Evolutionary conservation across 768 basidiomycete species (phyloP), one percentile per base, ranked within the genome.

Genomic region (Calocybe cyanea): DNA sequence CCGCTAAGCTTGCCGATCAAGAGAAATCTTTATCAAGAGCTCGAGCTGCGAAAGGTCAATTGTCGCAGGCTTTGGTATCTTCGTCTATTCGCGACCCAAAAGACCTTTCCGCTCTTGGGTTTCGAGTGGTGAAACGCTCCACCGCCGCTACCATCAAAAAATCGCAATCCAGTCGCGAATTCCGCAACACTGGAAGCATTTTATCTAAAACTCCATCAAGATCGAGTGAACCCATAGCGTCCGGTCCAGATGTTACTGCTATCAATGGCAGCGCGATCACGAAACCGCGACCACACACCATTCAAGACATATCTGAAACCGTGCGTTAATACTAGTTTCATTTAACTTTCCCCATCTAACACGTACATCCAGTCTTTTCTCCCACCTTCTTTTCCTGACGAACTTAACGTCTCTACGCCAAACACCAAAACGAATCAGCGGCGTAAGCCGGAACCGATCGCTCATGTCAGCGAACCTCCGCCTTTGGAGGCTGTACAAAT

Each of bases 371-470:
- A 53, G 77, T 62, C 65, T n/a, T 77, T 72, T 47, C 59, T 76
- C 15, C 78, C 78, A 1, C 79, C 78, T 3, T 81, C 80, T 6
- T 81, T 81, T 52, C 73, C 76, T 23, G 65, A 72, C 9, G 64
- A 78, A 46, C 57, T 82, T 17, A 55, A 63, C 24, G 80, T 77
- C 20, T 83, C 80, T 2, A 82, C 80, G 4, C 80, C 80, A 8
- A 63, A 61, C 25, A 46, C 56, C 10, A 51, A 55, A 38, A 42
- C 54, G 37, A 32, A 40, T 8, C 31, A 24, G 11, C 67, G 66
- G 19, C 58, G 57, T n/a, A 78, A 78, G 57, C 75, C 76, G 2
- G 61, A 68, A 25, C 64, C 71, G 2, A 76, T 78, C 25, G 54
- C 56, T 8, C 51, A 56, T 4, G 54, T 63, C 8, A 28, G 11